phyloP scores from a whole-genome alignment of 1,284 basidiomycete species.

The Takashimella koratensis region DNA sequence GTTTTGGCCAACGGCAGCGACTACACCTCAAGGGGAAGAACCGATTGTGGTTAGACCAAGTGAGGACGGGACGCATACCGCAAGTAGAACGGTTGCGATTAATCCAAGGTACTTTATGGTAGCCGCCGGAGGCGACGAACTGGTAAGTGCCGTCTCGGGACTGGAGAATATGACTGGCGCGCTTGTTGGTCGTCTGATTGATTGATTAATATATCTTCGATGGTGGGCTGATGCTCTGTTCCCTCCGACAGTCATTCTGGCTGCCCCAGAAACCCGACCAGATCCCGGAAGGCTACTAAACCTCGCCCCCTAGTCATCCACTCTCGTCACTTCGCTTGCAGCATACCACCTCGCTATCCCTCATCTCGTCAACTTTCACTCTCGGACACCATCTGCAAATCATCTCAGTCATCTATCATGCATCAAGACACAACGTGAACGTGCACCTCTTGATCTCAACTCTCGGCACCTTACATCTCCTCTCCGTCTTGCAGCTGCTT shows the following conservation, averaged over 20 bases:
- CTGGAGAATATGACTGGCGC: too few species aligned
- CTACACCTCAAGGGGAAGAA: constrained; percentile 38
- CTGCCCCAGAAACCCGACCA: not conserved
- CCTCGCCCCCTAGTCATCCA: too few species aligned
- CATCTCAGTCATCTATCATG: too few species aligned
- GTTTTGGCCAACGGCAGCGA: constrained; percentile 84
- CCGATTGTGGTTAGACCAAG: constrained; percentile 51
- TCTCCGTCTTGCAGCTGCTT: too few species aligned
- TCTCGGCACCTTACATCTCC: too few species aligned
- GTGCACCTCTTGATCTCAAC: too few species aligned
- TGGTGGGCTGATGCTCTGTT: not conserved
- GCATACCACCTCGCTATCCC: too few species aligned
- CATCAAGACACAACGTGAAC: too few species aligned
- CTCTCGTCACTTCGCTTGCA: too few species aligned
- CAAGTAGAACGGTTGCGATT: constrained; percentile 76
- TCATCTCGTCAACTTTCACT: too few species aligned
- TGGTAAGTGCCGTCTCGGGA: constrained; percentile 63
- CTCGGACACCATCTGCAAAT: too few species aligned
- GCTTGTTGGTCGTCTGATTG: too few species aligned
- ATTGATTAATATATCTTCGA: not conserved
- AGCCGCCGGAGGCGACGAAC: constrained; percentile 74
- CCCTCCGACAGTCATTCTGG: not conserved
- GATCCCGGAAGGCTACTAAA: not conserved
- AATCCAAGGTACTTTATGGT: constrained; percentile 87
- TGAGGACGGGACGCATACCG: constrained; percentile 64